A percentile compares a stretch with the other conserved stretches of the same genome.
Evolutionary conservation across 2,329 filamentous ascomycete genomes (phyloP).

Genomic region (Xylariaceae sp.): DNA sequence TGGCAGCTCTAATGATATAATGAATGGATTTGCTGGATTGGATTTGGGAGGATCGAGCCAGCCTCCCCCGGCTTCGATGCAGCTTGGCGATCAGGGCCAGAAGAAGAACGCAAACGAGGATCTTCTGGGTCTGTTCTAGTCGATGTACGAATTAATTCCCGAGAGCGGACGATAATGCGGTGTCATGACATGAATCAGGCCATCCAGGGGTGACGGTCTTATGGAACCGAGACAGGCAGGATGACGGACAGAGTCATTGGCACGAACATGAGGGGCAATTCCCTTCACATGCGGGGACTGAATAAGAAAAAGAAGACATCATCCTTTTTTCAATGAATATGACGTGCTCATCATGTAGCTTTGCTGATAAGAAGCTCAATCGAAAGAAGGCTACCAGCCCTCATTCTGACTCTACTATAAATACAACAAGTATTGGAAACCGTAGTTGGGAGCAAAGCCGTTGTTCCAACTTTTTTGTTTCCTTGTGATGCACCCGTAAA

Average conservation of each 20-base stretch:
- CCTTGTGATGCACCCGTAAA: not conserved
- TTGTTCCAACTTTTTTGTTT: not conserved
- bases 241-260: not conserved
- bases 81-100: constrained; percentile 40
- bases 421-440: constrained; percentile 11
- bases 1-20: constrained; percentile 61
- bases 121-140: constrained; percentile 53
- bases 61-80: constrained; percentile 59
- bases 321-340: constrained; percentile 5
- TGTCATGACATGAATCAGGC: not conserved
- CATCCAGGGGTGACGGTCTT: not conserved
- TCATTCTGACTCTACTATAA: constrained; percentile 3
- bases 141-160: not conserved
- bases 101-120: constrained; percentile 52
- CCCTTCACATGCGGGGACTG: constrained; percentile 1
- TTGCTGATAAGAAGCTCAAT: not conserved
- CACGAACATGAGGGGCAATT: constrained; percentile 1
- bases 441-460: not conserved
- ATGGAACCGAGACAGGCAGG: constrained; percentile 12
- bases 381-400: constrained; percentile 2
- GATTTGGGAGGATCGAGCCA: constrained; percentile 63
- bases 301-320: not conserved
- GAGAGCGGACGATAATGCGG: not conserved
- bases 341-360: constrained; percentile 4
- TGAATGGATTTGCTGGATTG: constrained; percentile 82